Base-by-base conservation (phyloP, 106 monocot species). In the Apostasia shenzhenica region DNA sequence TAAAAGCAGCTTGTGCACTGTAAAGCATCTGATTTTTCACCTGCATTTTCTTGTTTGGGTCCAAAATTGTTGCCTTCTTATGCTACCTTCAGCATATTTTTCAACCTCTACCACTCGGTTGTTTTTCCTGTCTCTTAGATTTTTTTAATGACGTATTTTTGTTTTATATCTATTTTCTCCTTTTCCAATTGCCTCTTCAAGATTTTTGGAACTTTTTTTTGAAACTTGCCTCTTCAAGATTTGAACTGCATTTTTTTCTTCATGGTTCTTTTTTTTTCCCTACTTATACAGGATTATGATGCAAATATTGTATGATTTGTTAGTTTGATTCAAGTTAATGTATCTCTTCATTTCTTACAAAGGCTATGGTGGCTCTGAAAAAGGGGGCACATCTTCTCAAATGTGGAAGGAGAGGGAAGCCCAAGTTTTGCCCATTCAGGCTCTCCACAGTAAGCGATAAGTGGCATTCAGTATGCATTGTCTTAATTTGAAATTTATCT, bases 341-440 rank as follows among this genome's bases (percentile, higher is more conserved):
- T 2, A 13, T 48, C 37, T 37, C 48, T 37, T 47, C n/a, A n/a
- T 66, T 11, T 54, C 41, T 73, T 71, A 9, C 39, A 42, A 58
- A 87, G 91, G 91, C 91, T 41, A 79, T 91, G 79, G 70, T 87
- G 37, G 66, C 76, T 63, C 63, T 91, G 67, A 91, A 82, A 77
- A 91, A 80, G 63, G 91, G 87, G 69, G 77, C 87, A n/a, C 81
- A 91, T 78, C 69, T 91, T 70, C 67, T 87, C 74, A 87, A 87
- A 77, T 87, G 81, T 72, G 87, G 84, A 12, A 84, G 81, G 70
- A 91, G 84, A 70, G 87, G 84, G 55, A 87, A 84, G 61, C 87
- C 81, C 4, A 80, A 82, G 61, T 84, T 91, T 73, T 79, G 77
- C 45, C 75, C 81, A 64, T 87, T 91, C 71, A 81, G 87, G 72